Evolutionary conservation across 257 asterid species (phyloP).

Genomic region (Solanum commersonii): DNA sequence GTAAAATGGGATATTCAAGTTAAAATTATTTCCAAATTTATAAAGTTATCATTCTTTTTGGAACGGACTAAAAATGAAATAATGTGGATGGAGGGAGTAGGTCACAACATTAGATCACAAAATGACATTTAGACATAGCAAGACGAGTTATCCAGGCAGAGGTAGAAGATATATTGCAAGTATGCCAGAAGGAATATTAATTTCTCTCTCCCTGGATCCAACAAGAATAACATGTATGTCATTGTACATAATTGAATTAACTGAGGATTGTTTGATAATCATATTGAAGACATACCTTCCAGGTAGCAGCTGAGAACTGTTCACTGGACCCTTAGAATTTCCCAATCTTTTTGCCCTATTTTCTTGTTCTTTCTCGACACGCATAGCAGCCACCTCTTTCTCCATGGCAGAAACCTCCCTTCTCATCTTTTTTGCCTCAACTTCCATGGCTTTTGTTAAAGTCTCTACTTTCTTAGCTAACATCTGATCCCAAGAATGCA

Average conservation of each 20-base stretch:
- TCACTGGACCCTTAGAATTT: constrained; percentile 49
- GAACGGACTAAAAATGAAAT: neutral
- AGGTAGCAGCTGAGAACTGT: constrained; percentile 59
- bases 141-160: neutral
- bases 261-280: neutral
- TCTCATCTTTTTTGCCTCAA: constrained; percentile 96
- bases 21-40: neutral
- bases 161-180: neutral
- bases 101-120: neutral
- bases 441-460: constrained; percentile 93
- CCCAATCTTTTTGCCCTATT: constrained; percentile 59
- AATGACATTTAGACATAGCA: neutral
- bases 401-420: constrained; percentile 97
- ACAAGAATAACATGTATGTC: neutral
- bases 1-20: neutral
- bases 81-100: neutral
- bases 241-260: neutral
- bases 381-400: constrained; percentile 97
- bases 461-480: constrained; percentile 94
- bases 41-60: neutral
- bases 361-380: constrained; percentile 83
- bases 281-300: constrained; percentile 49
- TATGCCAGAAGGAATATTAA: neutral
- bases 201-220: neutral
- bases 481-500: constrained; percentile 36